Conservation (phyloP, 2,329 filamentous ascomycete genomes). For the Monascus ruber region DNA sequence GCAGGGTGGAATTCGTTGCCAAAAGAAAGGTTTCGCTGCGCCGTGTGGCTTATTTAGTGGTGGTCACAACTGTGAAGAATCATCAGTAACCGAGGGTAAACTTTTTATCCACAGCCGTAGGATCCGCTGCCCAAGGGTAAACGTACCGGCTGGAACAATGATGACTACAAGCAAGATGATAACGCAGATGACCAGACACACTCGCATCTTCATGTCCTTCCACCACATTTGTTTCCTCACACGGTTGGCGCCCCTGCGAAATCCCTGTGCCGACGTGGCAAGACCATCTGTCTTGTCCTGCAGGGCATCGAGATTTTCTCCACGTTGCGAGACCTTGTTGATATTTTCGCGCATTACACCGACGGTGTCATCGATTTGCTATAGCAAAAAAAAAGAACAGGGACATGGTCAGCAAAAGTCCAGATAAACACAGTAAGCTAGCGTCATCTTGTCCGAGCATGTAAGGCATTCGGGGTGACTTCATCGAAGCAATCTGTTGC, state of each 20-base stretch:
- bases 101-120: background rate
- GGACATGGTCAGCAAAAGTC: constrained; percentile 9
- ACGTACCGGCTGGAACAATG: constrained; percentile 80
- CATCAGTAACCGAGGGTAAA: constrained; percentile 7
- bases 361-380: constrained; percentile 98
- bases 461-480: too few species aligned
- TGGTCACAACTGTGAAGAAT: constrained; percentile 29
- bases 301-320: constrained; percentile 73
- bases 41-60: constrained; percentile 27
- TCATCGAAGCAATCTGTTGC: background rate
- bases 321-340: constrained; percentile 89
- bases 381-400: constrained; percentile 4
- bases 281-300: constrained; percentile 92
- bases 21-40: constrained; percentile 16
- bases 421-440: background rate
- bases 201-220: constrained; percentile 99
- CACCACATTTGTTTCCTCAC: constrained; percentile 99
- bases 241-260: constrained; percentile 90
- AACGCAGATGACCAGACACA: constrained; percentile 85
- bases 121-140: background rate
- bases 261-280: constrained; percentile 83
- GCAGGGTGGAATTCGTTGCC: constrained; percentile 12
- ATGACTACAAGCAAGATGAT: constrained; percentile 87
- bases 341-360: constrained; percentile 96
- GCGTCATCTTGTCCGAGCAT: too few species aligned